Evolutionary conservation across 306 rosid genomes (phyloP).

Genomic region (Spatholobus suberectus): DNA sequence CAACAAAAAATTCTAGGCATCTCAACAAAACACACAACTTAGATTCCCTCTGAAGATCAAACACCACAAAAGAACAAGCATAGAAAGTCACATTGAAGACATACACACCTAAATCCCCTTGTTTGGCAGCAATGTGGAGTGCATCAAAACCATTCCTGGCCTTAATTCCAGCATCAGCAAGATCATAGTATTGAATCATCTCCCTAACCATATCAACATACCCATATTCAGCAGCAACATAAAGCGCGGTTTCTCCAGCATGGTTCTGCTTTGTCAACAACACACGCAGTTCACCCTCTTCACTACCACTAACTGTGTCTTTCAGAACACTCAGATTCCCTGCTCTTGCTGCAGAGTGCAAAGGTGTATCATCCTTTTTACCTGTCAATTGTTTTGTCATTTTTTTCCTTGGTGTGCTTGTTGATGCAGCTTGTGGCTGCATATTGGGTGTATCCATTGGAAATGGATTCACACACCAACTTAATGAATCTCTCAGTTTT

Average conservation of each 20-base stretch:
- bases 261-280: conserved; percentile 78
- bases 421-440: conserved; percentile 49
- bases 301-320: conserved; percentile 54
- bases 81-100: not conserved
- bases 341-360: conserved; percentile 84
- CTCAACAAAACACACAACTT: conserved; percentile 5
- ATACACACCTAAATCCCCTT: conserved; percentile 84
- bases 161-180: conserved; percentile 78
- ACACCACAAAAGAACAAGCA: conserved; percentile 25
- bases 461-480: conserved; percentile 13
- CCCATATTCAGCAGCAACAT: conserved; percentile 92
- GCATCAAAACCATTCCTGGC: conserved; percentile 96
- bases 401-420: conserved; percentile 65
- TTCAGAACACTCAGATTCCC: conserved; percentile 59
- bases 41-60: not conserved
- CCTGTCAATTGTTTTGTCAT: conserved; percentile 94
- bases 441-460: conserved; percentile 59
- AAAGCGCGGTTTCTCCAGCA: conserved; percentile 89
- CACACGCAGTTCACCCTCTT: conserved; percentile 58
- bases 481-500: conserved; percentile 21
- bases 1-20: not conserved
- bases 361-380: conserved; percentile 78
- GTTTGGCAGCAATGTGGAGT: conserved; percentile 97
- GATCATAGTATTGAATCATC: conserved; percentile 78
- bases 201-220: conserved; percentile 83